Evolutionary conservation across 768 basidiomycete species (phyloP).

Genomic region (Suillus lakei): DNA sequence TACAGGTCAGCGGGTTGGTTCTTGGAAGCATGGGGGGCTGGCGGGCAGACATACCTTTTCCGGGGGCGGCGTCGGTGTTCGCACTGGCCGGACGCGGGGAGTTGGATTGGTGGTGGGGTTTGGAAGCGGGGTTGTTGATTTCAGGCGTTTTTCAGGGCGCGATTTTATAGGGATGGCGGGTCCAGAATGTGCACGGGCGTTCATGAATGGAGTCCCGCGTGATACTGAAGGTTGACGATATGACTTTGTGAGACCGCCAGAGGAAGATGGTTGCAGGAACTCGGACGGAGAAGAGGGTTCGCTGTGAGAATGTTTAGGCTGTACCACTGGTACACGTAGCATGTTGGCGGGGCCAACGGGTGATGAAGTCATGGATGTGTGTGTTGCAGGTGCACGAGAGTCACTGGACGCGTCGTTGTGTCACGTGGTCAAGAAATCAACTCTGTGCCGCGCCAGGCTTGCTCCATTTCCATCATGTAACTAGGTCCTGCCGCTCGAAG

Average conservation of each 20-base stretch:
- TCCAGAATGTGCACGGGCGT: background rate
- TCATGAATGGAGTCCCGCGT: background rate
- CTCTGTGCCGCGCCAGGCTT: background rate
- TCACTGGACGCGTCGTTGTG: slow-evolving; percentile 4
- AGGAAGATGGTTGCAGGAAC: background rate
- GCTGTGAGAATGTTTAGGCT: background rate
- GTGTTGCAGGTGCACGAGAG: background rate
- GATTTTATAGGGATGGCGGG: background rate
- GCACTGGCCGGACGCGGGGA: background rate
- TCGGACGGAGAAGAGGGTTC: background rate
- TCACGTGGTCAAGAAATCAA: slow-evolving; percentile 35
- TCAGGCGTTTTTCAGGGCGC: background rate
- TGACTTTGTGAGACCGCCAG: background rate
- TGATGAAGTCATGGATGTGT: background rate
- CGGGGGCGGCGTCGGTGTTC: background rate
- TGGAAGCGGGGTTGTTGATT: background rate
- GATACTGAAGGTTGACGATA: slow-evolving; percentile 1
- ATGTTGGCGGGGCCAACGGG: background rate
- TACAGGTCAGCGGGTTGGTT: background rate
- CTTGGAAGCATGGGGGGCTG: background rate
- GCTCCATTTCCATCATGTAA: no score
- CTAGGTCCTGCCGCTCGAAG: no score
- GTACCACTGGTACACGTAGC: background rate
- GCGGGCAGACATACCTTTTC: slow-evolving; percentile 4
- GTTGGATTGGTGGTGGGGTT: background rate